A percentile compares a stretch with the other conserved stretches of the same genome.
Conservation (phyloP, 768 basidiomycete species). For the Suillus variegatus region DNA sequence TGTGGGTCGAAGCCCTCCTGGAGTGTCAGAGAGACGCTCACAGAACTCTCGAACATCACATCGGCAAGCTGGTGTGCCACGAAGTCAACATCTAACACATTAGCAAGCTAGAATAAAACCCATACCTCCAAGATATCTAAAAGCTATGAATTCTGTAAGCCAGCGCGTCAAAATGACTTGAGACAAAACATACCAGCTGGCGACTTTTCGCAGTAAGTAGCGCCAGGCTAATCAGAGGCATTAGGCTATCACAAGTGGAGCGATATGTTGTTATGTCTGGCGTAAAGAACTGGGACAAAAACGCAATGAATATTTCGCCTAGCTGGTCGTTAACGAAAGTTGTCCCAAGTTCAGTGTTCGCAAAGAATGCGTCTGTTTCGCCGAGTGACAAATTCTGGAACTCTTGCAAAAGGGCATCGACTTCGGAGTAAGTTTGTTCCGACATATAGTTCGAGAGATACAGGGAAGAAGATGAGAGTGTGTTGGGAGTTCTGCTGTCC, state of each 20-base stretch:
- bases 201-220: not conserved
- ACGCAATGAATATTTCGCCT: not conserved
- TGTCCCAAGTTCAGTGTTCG: not conserved
- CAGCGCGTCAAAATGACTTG: not conserved
- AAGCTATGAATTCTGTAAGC: not conserved
- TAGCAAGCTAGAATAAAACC: too few species aligned
- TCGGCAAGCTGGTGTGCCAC: not conserved
- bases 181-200: not conserved
- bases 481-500: not conserved
- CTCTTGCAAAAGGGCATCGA: not conserved
- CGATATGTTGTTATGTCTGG: not conserved
- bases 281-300: not conserved
- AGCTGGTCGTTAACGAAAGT: not conserved
- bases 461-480: not conserved
- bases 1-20: not conserved
- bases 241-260: not conserved
- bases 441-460: conserved; percentile 1
- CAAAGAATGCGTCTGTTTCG: not conserved
- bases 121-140: not conserved
- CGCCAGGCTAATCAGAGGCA: not conserved
- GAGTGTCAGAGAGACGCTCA: not conserved
- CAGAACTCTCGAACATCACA: not conserved
- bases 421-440: not conserved
- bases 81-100: not conserved
- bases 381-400: not conserved